Evolutionary conservation across 2,329 filamentous ascomycete genomes (phyloP), one percentile per base, ranked within the genome.

Genomic region (Colletotrichum spaethianum): DNA sequence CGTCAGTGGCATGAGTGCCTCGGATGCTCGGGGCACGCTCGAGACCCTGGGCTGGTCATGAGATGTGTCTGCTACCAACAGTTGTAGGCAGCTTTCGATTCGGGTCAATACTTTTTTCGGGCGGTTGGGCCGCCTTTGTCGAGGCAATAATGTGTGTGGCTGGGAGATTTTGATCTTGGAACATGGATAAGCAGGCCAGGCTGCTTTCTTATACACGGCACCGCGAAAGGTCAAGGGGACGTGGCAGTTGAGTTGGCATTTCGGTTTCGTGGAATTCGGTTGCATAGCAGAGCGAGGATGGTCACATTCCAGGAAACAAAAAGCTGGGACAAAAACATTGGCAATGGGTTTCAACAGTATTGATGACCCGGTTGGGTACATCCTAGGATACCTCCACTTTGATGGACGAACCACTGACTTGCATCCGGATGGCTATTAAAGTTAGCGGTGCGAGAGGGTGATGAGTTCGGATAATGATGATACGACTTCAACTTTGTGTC

Each of bases 41-140:
- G 89, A 91, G 75, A 86, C 87, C 78, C 80, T 92, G 55, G 90
- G 90, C 6, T 92, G 88, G 88, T 53, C 63, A n/a, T 68, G 55
- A 69, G 53, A 16, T 23, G n/a, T 2, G 23, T 38, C 40, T 48
- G 59, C 44, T 26, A 31, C 48, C 36, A 14, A 6, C 33, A 23
- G 26, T 18, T 62, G 56, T 31, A 42, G 23, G 9, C 46, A 14
- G 33, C 8, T 33, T 57, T 44, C 23, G 4, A 46, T 42, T 55
- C 44, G 11, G 31, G 48, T n/a, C 46, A 23, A 16, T 26, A 20
- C 20, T n/a, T 42, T 26, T 26, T 36, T 6, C 12, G 53, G 33
- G 18, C 26, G 38, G 52, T 7, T 20, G 57, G 3, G 4, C 36
- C 36, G 46, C 23, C 26, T 56, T 38, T 65, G 42, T 67, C 36